Conservation (phyloP, 106 monocot genomes). For the Dendrobium huoshanense region DNA sequence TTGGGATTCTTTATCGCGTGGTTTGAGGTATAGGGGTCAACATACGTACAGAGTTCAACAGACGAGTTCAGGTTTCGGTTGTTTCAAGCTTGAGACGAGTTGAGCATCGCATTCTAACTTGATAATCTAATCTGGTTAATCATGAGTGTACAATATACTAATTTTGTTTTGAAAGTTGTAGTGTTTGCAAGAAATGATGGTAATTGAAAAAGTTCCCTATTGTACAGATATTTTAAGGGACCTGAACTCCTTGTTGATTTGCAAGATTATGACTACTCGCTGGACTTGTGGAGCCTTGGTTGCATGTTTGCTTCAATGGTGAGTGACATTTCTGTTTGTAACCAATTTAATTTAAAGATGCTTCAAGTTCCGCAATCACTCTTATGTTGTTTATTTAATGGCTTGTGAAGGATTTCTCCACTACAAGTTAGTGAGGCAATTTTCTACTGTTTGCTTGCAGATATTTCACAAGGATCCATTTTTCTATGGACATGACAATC, state of each 20-base stretch:
- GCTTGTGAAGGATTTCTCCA: slow-evolving; percentile 2
- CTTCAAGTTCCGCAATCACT: background rate
- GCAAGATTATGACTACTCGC: slow-evolving; percentile 39
- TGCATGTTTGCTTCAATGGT: slow-evolving; percentile 44
- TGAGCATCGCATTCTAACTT: too few relatives aligned
- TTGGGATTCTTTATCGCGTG: too few relatives aligned
- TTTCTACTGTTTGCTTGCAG: slow-evolving; percentile 17
- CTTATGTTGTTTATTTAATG: background rate
- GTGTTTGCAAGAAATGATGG: too few relatives aligned
- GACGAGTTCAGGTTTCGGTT: too few relatives aligned
- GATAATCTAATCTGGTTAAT: too few relatives aligned
- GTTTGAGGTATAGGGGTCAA: too few relatives aligned
- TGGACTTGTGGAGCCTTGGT: slow-evolving; percentile 46
- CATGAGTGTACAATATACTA: too few relatives aligned
- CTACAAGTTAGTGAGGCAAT: background rate
- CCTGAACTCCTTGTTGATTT: slow-evolving; percentile 42
- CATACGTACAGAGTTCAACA: too few relatives aligned
- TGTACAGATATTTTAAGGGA: slow-evolving; percentile 33
- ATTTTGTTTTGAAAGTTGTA: too few relatives aligned
- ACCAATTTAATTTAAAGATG: background rate
- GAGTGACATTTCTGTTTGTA: background rate
- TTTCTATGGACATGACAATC: slow-evolving; percentile 70
- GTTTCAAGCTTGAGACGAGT: too few relatives aligned
- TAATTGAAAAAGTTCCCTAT: background rate
- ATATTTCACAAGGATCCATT: slow-evolving; percentile 76